These are phyloP conservation scores for Torulaspora gathmanii DNA, from an alignment of 805 yeast species.

Conservation along the genomic window DNA sequence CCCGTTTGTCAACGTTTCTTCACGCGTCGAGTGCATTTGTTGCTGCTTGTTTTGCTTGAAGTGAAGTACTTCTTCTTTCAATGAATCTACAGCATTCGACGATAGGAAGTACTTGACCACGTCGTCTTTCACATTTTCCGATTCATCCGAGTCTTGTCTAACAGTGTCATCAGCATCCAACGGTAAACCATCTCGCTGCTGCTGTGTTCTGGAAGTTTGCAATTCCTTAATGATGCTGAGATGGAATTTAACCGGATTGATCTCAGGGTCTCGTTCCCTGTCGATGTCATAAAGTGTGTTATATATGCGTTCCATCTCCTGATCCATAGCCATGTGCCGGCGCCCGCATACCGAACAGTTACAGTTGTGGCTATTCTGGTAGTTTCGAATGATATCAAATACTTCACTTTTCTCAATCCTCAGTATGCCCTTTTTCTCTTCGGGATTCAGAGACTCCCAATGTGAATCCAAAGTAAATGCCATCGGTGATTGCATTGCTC, in stretches of 20 bases:
- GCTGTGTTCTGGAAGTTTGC: slow-evolving; percentile 25
- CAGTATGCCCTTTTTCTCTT: slow-evolving; percentile 56
- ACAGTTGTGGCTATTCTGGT: slow-evolving; percentile 50
- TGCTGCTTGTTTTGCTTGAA: slow-evolving; percentile 32
- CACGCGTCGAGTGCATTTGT: slow-evolving; percentile 4
- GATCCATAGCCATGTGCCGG: slow-evolving; percentile 64
- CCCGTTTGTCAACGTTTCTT: slow-evolving; percentile 1
- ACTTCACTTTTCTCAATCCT: slow-evolving; percentile 67
- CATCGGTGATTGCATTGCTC: slow-evolving; percentile 18
- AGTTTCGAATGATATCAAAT: slow-evolving; percentile 56
- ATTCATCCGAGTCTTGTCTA: slow-evolving; percentile 4
- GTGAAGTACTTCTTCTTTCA: slow-evolving; percentile 34
- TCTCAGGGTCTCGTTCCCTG: slow-evolving; percentile 34
- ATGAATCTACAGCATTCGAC: slow-evolving; percentile 23
- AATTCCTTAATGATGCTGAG: slow-evolving; percentile 33
- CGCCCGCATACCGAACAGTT: slow-evolving; percentile 76
- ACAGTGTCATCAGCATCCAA: not conserved
- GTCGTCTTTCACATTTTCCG: slow-evolving; percentile 23
- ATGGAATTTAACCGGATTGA: slow-evolving; percentile 34
- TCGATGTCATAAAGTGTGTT: slow-evolving; percentile 59
- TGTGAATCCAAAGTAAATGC: slow-evolving; percentile 34
- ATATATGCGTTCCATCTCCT: slow-evolving; percentile 69
- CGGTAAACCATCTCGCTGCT: slow-evolving; percentile 3
- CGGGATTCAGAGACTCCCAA: slow-evolving; percentile 64
- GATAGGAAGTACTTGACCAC: slow-evolving; percentile 25